Conservation (phyloP, 2,329 filamentous ascomycete genomes). For the Alternaria viburni region DNA sequence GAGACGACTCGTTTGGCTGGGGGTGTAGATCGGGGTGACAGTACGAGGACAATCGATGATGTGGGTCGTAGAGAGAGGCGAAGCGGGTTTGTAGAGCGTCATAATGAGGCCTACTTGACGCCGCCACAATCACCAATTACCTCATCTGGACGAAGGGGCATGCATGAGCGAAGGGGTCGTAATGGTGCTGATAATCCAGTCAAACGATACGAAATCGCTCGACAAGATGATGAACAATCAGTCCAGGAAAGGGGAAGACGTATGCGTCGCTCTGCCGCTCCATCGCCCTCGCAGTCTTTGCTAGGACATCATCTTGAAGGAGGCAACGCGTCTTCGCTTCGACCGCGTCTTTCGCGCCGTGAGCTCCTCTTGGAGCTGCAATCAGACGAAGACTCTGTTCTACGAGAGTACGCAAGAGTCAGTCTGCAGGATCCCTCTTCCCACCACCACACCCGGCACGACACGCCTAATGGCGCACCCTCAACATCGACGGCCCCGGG, state of each 20-base stretch:
- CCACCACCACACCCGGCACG: background rate
- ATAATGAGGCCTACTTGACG: background rate
- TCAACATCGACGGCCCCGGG: background rate
- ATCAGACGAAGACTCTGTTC: constrained; percentile 3
- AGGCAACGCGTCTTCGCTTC: background rate
- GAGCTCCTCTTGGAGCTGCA: constrained; percentile 4
- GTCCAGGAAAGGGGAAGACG: background rate
- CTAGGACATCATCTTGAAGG: background rate
- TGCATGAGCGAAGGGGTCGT: background rate
- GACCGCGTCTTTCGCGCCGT: background rate
- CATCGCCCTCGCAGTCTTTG: background rate
- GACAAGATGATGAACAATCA: background rate
- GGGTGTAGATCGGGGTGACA: background rate
- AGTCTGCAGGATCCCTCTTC: background rate
- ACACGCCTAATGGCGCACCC: too few relatives aligned
- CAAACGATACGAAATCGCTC: background rate
- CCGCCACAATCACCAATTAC: background rate
- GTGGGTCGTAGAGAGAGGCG: background rate
- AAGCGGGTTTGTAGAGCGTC: background rate
- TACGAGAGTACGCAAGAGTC: constrained; percentile 2
- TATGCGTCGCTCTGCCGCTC: background rate
- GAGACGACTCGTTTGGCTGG: background rate
- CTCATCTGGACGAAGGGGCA: background rate
- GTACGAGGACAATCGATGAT: background rate
- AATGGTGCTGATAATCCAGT: background rate